A percentile compares a stretch with the other conserved stretches of the same genome.
These are phyloP conservation scores for Triticum timopheevii DNA, from an alignment of 176 grass and related monocot species.

Conservation along the genomic window DNA sequence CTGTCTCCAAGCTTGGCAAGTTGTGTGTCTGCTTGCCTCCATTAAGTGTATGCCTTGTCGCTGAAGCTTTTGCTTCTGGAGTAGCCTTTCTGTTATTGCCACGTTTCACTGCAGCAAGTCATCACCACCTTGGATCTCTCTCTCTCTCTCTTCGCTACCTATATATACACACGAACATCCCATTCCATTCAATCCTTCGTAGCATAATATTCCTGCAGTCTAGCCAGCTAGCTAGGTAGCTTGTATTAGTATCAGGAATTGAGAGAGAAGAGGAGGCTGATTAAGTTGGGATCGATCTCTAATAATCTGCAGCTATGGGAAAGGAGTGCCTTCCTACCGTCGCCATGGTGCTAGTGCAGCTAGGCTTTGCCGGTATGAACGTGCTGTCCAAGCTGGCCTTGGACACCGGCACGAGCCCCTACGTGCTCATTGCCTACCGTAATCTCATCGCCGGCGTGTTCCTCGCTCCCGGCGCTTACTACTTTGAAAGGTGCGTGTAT, in stretches of 20 bases:
- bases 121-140: background rate
- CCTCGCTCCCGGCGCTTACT: slow-evolving; percentile 56
- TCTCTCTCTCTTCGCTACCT: background rate
- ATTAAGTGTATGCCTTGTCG: background rate
- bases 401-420: slow-evolving; percentile 91
- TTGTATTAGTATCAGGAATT: background rate
- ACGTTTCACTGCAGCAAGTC: slow-evolving; percentile 44
- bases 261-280: background rate
- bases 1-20: background rate
- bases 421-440: slow-evolving; percentile 88
- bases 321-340: slow-evolving; percentile 46
- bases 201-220: background rate
- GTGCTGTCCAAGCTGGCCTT: slow-evolving; percentile 88
- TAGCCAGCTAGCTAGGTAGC: background rate
- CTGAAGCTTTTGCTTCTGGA: slow-evolving; percentile 24
- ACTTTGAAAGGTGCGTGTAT: slow-evolving; percentile 61
- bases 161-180: slow-evolving; percentile 25
- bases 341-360: slow-evolving; percentile 81
- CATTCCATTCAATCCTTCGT: background rate
- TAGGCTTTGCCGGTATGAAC: slow-evolving; percentile 84
- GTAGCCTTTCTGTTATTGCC: slow-evolving; percentile 37
- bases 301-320: slow-evolving; percentile 22
- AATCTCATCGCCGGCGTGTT: slow-evolving; percentile 79
- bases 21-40: background rate
- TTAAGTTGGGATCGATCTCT: background rate